phyloP scores from a whole-genome alignment of 2,329 filamentous ascomycete genomes.

The Chaetoscypha palmicola region DNA sequence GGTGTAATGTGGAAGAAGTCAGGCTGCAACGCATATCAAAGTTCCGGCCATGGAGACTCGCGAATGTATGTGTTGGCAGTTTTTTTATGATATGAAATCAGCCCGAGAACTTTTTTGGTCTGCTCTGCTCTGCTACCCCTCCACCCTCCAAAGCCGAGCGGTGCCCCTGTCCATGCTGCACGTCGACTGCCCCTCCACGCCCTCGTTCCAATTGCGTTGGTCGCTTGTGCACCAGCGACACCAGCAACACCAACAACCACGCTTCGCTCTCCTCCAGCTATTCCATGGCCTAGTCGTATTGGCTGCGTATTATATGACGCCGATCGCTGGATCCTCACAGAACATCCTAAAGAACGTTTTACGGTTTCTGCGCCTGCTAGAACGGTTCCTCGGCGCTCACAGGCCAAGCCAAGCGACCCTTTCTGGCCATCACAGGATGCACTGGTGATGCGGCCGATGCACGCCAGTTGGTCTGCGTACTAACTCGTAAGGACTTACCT shows the following conservation, averaged over 20 bases:
- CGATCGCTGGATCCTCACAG: not conserved
- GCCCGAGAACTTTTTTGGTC: not conserved
- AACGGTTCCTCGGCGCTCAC: not conserved
- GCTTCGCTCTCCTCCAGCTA: too few species aligned
- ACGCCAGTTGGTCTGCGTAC: not conserved
- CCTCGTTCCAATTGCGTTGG: too few species aligned
- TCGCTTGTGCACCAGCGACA: too few species aligned
- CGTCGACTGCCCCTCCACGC: too few species aligned
- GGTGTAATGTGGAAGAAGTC: constrained; percentile 8
- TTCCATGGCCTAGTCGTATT: too few species aligned
- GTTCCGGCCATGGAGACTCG: constrained; percentile 7
- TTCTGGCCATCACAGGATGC: constrained; percentile 18
- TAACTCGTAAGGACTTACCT: too few species aligned
- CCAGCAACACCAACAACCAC: too few species aligned
- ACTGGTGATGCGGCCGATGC: constrained; percentile 9
- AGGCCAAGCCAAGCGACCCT: not conserved
- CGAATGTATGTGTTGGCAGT: constrained; percentile 16
- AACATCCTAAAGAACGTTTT: constrained; percentile 1
- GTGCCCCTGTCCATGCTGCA: too few species aligned
- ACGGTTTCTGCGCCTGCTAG: not conserved
- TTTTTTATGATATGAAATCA: constrained; percentile 4
- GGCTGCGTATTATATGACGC: too few species aligned
- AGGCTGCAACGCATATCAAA: constrained; percentile 23
- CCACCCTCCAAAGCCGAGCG: not conserved
- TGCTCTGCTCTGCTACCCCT: not conserved